Base-by-base conservation (phyloP, 768 basidiomycete species). In the Tricholoma saponaceum region DNA sequence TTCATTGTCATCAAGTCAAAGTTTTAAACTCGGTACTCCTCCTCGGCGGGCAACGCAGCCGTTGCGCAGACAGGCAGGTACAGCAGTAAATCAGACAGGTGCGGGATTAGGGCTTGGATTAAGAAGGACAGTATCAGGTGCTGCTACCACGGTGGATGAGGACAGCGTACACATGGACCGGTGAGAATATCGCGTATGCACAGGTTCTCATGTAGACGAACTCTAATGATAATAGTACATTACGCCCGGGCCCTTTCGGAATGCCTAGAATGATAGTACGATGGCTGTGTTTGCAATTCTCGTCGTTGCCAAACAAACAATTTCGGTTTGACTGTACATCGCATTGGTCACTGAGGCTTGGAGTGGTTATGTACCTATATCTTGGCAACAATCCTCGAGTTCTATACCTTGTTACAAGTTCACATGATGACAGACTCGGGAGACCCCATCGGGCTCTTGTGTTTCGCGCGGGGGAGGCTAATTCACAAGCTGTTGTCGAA, bases 401-500 rank as follows among this genome's bases (percentile, higher is more conserved):
- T 2, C 72, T 94, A 39, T 89, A 87, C 66, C 83, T 94, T 18
- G 80, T 87, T 55, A 89, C 90, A 23, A 83, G 82, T 64, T 74
- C 81, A 39, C 83, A 86, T 54, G 87, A 89, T 57, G 86, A 89
- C 66, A 76, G 71, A 56, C 70, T 76, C 44, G 89, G 85, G 16
- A 75, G 79, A 54, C 87, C 90, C 18, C 71, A 71, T 32, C 76
- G 81, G 61, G 89, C 80, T 13, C 82, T 94, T 33, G 80, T 88
- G 50, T 92, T 94, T 69, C 87, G 89, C 50, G 79, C 83, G 22
- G 83, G 85, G 20, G 74, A 79, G 57, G 65, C 70, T 14, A 68
- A 70, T 54, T 70, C 82, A 8, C 89, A 92, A 67, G 89, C 90
- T 46, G 82, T 95, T 43, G 92, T 96, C 22, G 94, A 96, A 71